These are phyloP conservation scores for Endothia cerciana DNA, from an alignment of 2,329 filamentous ascomycete genomes.

Conservation along the genomic window DNA sequence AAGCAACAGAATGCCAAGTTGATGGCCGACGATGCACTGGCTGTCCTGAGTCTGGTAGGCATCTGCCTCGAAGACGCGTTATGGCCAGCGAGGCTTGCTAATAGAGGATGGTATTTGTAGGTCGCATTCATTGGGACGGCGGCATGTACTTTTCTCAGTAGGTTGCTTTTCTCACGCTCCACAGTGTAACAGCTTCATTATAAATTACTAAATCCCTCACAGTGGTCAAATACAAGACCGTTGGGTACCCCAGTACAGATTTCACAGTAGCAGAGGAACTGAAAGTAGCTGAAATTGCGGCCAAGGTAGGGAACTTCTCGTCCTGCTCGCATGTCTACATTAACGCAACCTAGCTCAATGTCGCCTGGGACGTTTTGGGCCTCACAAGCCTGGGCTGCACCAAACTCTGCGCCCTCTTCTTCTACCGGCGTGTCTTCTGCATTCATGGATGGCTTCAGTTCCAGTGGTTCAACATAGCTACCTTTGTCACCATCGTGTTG, in stretches of 20 bases:
- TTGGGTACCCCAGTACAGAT: conserved; percentile 19
- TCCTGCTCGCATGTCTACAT: background rate
- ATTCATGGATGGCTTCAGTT: conserved; percentile 5
- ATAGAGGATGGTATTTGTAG: background rate
- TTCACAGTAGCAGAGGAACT: background rate
- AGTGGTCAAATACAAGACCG: conserved; percentile 24
- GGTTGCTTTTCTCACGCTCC: background rate
- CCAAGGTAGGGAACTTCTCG: background rate
- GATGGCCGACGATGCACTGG: conserved; percentile 31
- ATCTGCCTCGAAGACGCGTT: background rate
- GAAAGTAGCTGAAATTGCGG: conserved; percentile 13
- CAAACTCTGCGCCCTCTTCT: conserved; percentile 32
- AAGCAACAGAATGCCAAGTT: conserved; percentile 24
- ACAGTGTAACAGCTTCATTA: background rate
- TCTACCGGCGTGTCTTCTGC: conserved; percentile 34
- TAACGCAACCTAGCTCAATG: conserved; percentile 19
- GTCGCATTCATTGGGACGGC: background rate
- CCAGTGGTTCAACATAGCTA: conserved; percentile 25
- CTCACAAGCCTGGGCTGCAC: conserved; percentile 26
- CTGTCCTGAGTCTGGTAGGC: conserved; percentile 26
- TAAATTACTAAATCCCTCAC: background rate
- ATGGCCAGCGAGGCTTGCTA: background rate
- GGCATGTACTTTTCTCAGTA: conserved; percentile 19
- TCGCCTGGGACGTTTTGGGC: conserved; percentile 24
- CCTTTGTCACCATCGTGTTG: conserved; percentile 21